phyloP scores from a whole-genome alignment of 768 basidiomycete species.

The Mrakia gelida region DNA sequence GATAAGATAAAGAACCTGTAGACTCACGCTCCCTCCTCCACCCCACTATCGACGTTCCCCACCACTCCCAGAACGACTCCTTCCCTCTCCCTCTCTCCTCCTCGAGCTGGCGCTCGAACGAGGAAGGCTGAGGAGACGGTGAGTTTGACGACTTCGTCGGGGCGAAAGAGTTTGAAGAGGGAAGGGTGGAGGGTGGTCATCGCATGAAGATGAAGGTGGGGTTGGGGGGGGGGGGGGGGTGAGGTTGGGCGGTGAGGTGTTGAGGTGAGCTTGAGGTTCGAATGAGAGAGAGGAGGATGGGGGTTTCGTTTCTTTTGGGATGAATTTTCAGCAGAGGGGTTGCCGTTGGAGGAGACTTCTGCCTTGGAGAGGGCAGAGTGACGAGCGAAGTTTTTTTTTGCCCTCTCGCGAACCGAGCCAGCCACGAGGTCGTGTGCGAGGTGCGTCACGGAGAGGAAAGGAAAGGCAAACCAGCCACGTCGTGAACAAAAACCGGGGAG shows the following conservation, averaged over 20 bases:
- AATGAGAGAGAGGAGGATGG: too few species aligned
- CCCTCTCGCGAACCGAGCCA: too few species aligned
- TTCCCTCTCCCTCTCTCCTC: background rate
- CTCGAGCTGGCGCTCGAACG: background rate
- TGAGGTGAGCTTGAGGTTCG: too few species aligned
- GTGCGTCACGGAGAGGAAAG: too few species aligned
- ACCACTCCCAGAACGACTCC: background rate
- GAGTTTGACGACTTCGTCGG: background rate
- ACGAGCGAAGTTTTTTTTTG: too few species aligned
- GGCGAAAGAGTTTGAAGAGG: background rate
- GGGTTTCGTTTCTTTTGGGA: too few species aligned
- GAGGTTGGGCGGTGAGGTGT: background rate
- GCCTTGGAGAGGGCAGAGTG: too few species aligned
- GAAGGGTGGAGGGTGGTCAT: background rate
- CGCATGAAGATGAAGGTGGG: background rate
- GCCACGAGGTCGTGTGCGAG: too few species aligned
- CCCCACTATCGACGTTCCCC: background rate
- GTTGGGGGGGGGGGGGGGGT: background rate
- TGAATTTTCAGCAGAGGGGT: too few species aligned
- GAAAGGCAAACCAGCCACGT: too few species aligned
- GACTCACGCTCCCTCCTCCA: conserved; percentile 8
- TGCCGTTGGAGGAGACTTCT: too few species aligned
- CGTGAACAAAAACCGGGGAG: too few species aligned
- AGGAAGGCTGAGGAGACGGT: background rate
- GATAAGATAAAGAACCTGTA: background rate